Base-by-base conservation (phyloP, 2,329 filamentous ascomycete species). In the Diaporthe destruens region DNA sequence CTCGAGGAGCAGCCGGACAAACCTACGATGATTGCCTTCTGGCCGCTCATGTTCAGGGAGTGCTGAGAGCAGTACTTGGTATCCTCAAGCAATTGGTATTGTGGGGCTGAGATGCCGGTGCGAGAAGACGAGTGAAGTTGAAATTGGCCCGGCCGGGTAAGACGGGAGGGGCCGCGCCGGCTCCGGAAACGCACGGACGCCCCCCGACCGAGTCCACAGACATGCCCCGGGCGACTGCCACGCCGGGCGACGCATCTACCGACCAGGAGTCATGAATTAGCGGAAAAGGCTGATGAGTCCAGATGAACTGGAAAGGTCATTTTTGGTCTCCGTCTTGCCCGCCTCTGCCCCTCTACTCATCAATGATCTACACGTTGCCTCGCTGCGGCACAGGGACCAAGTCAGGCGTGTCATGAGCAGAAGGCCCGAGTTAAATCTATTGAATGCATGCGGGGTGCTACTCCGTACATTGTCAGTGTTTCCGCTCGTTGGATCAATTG, bases 1-100 rank as follows among this genome's bases (percentile, higher is more conserved):
- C 93, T 96, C 4, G 93, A 97, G 1, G 96, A 98, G 75, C 93
- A 94, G 71, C 96, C 96, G 51, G 94, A 97, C 72, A 98, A 91
- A 73, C 91, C 94, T 70, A 98, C 85, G 55, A 98, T 85, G 74
- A 96, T 80, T 49, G 88, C 87, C 66, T 84, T 87, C 25, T 77
- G 80, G n/a, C 80, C 76, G 3, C 72, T 73, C 81, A 85, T 85
- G 9, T 25, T 71, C 7, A n/a, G 23, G 6, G n/a, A 36, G 5
- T n/a, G 1, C 20, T 56, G 16, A 20, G n/a, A 32, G 32, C 1
- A 6, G 3, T 44, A n/a, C 32, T 20, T 11, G 18, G 25, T 39
- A 29, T 34, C 23, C n/a, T 61, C 25, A 8, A 39, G 29, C 11
- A n/a, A 2, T 44, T 36, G n/a, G 9, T 54, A 53, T 16, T 66